Conservation (phyloP, 805 yeast genomes). For the Lipomyces orientalis region DNA sequence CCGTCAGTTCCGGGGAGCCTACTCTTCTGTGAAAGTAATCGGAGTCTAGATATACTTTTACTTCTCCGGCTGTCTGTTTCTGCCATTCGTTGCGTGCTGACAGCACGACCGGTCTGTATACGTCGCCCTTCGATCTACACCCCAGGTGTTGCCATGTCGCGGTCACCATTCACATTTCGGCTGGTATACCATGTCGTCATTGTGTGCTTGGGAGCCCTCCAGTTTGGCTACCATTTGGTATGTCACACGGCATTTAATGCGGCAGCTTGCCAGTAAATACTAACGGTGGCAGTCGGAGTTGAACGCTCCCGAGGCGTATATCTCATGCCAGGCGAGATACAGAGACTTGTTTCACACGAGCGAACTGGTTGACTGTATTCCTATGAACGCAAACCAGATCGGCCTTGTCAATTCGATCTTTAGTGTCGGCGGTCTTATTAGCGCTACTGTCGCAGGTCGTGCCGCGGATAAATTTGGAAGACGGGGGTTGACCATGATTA, state of each 20-base stretch:
- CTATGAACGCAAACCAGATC: constrained; percentile 59
- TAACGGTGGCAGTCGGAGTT: constrained; percentile 62
- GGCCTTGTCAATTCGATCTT: constrained; percentile 80
- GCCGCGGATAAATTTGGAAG: constrained; percentile 73
- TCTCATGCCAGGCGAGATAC: constrained; percentile 31
- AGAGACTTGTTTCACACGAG: constrained; percentile 40
- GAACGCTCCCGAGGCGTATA: constrained; percentile 74
- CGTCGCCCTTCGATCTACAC: background rate
- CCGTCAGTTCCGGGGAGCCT: background rate
- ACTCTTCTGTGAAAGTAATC: too few relatives aligned
- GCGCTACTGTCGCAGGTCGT: constrained; percentile 71
- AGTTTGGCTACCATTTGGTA: constrained; percentile 89
- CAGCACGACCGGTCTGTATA: background rate
- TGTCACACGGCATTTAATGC: constrained; percentile 18
- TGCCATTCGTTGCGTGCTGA: background rate
- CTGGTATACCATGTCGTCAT: constrained; percentile 47
- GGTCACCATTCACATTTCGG: constrained; percentile 22
- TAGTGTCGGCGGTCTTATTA: constrained; percentile 81
- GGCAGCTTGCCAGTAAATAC: background rate
- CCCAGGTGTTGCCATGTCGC: constrained; percentile 6
- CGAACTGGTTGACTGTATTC: constrained; percentile 56
- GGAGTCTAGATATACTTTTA: background rate
- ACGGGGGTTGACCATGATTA: constrained; percentile 56
- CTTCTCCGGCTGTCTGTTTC: background rate
- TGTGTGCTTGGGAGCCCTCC: constrained; percentile 78